Conservation (phyloP, 257 asterid species). For the Solanum piurae region DNA sequence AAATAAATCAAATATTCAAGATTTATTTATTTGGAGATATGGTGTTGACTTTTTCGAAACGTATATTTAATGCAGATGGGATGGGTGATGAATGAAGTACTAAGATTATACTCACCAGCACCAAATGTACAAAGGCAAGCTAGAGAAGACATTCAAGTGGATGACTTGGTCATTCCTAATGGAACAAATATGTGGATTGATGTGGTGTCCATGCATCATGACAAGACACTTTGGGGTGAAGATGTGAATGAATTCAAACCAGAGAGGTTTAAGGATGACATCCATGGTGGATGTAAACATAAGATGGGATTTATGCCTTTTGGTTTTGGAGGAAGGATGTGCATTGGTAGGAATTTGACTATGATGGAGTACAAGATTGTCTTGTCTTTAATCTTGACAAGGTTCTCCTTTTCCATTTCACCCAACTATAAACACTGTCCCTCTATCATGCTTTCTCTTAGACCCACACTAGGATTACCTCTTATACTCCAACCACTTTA, state of each 20-base stretch:
- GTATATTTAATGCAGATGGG: conserved; percentile 50
- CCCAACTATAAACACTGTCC: conserved; percentile 62
- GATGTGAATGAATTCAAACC: conserved; percentile 71
- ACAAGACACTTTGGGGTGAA: conserved; percentile 54
- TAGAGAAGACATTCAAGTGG: conserved; percentile 53
- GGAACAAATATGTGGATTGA: conserved; percentile 93
- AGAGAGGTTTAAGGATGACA: conserved; percentile 42
- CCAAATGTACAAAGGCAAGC: conserved; percentile 82
- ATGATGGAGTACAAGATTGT: conserved; percentile 72
- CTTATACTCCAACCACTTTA: conserved; percentile 40
- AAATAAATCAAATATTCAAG: neutral
- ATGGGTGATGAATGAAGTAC: conserved; percentile 80
- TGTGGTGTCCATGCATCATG: conserved; percentile 78
- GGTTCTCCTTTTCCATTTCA: conserved; percentile 57
- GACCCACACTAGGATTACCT: conserved; percentile 71
- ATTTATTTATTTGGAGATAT: neutral
- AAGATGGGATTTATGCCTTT: conserved; percentile 87
- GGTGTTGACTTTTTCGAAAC: neutral
- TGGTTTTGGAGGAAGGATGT: conserved; percentile 93
- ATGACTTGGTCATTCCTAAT: conserved; percentile 30
- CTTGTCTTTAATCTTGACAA: conserved; percentile 39
- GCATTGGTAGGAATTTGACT: conserved; percentile 61
- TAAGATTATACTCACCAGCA: conserved; percentile 68
- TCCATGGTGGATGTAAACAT: conserved; percentile 62
- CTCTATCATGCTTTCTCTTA: conserved; percentile 60